Percentiles rank a stretch among this genome's conserved stretches.
Conservation (phyloP, 2,329 filamentous ascomycete genomes). For the Clonostachys sp. region DNA sequence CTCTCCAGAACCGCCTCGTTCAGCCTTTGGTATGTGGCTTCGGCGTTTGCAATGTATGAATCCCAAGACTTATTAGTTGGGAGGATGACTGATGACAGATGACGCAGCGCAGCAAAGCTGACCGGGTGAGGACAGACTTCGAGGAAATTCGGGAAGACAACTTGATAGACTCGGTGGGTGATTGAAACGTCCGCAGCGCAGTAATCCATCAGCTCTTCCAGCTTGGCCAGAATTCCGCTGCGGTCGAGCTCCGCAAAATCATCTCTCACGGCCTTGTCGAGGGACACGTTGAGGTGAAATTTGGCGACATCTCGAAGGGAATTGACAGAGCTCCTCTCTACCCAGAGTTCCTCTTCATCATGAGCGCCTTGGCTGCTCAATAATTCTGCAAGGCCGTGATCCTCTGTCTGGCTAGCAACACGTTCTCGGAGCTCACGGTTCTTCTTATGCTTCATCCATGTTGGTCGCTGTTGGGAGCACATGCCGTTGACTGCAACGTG, state of each 20-base stretch:
- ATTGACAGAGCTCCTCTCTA: constrained; percentile 90
- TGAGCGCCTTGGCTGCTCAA: constrained; percentile 66
- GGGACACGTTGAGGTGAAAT: constrained; percentile 86
- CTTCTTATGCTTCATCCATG: constrained; percentile 97
- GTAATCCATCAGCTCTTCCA: constrained; percentile 86
- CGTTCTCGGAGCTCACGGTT: constrained; percentile 78
- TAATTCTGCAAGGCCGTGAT: constrained; percentile 65
- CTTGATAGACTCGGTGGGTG: constrained; percentile 90
- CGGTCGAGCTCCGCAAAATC: constrained; percentile 81
- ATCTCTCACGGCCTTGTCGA: constrained; percentile 85
- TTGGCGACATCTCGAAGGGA: constrained; percentile 93
- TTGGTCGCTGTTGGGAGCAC: constrained; percentile 94
- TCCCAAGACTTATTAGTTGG: constrained; percentile 89
- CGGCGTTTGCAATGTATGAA: constrained; percentile 75
- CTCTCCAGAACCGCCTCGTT: constrained; percentile 75
- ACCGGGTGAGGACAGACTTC: constrained; percentile 92
- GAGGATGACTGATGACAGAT: constrained; percentile 89
- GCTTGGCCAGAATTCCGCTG: constrained; percentile 60
- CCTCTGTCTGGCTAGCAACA: constrained; percentile 66
- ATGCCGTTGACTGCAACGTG: constrained; percentile 98
- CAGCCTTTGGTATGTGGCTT: constrained; percentile 75
- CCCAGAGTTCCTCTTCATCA: constrained; percentile 94
- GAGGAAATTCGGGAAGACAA: constrained; percentile 86
- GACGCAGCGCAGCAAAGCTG: constrained; percentile 89
- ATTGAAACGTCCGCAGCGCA: constrained; percentile 92